Conservation (phyloP, 2,329 filamentous ascomycete species). For the Aspergillus ibericus region DNA sequence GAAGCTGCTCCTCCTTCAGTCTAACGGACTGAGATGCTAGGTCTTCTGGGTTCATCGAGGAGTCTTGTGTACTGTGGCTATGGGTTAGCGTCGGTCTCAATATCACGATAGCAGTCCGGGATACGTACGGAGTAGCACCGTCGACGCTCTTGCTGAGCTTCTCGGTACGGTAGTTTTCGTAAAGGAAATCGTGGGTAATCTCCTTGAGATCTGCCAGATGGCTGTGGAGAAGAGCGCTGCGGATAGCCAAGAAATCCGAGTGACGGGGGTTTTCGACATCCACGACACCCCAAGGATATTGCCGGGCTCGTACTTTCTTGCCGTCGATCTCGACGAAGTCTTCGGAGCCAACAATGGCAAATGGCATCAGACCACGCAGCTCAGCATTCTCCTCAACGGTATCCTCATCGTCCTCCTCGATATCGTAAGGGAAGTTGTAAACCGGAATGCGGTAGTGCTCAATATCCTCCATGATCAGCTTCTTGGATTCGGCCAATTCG, state of each 20-base stretch:
- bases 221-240: slow-evolving; percentile 93
- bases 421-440: slow-evolving; percentile 99
- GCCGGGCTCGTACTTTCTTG: slow-evolving; percentile 85
- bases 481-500: slow-evolving; percentile 98
- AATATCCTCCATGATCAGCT: slow-evolving; percentile 99
- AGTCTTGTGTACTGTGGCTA: slow-evolving; percentile 56
- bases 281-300: slow-evolving; percentile 98
- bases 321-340: slow-evolving; percentile 92
- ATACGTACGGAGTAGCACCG: slow-evolving; percentile 78
- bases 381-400: slow-evolving; percentile 99
- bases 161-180: slow-evolving; percentile 99
- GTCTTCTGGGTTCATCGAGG: slow-evolving; percentile 96
- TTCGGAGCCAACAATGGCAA: slow-evolving; percentile 97
- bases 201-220: slow-evolving; percentile 98
- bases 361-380: slow-evolving; percentile 95
- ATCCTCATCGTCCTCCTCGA: slow-evolving; percentile 98
- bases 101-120: background rate
- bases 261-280: slow-evolving; percentile 99
- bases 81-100: slow-evolving; percentile 15
- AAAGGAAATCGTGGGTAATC: slow-evolving; percentile 99
- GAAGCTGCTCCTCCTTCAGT: slow-evolving; percentile 98
- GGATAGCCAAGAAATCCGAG: slow-evolving; percentile 96
- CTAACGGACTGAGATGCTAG: slow-evolving; percentile 95
- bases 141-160: slow-evolving; percentile 99
- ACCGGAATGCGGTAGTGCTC: slow-evolving; percentile 99